These are phyloP conservation scores for Pyrus pyrifolia DNA, from an alignment of 306 rosid species.

Conservation along the genomic window DNA sequence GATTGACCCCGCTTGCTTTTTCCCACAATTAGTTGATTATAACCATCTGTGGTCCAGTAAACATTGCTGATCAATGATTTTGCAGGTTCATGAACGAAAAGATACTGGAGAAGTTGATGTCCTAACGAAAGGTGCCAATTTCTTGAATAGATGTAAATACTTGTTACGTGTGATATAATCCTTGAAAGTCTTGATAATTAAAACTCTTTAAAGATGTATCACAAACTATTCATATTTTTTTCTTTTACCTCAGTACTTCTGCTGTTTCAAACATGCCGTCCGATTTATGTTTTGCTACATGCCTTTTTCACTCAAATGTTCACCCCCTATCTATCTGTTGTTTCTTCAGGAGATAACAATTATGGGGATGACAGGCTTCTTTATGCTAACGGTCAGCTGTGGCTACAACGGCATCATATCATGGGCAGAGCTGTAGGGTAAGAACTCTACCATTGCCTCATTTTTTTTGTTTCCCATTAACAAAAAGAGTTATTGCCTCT, in stretches of 20 bases:
- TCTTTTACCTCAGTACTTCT: not conserved
- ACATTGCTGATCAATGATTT: not conserved
- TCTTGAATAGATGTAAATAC: not conserved
- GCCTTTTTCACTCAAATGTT: not conserved
- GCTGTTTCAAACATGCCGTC: not conserved
- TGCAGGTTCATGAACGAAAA: conserved; percentile 77
- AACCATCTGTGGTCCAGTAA: not conserved
- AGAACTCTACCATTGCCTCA: conserved; percentile 2
- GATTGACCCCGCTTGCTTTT: not conserved
- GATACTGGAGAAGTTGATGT: conserved; percentile 84
- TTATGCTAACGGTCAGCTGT: conserved; percentile 88
- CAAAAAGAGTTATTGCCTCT: not conserved
- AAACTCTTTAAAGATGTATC: not conserved
- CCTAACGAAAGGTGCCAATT: conserved; percentile 75
- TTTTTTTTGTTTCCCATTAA: not conserved
- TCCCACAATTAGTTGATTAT: not conserved
- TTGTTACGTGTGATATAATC: conserved; percentile 1
- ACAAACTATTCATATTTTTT: not conserved
- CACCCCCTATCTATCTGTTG: not conserved
- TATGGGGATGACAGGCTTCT: conserved; percentile 84
- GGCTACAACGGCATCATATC: conserved; percentile 87
- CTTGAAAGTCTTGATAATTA: not conserved
- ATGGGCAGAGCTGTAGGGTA: conserved; percentile 99
- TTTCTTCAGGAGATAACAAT: conserved; percentile 77
- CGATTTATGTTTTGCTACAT: not conserved